These are phyloP conservation scores for Pichia nakasei DNA, from an alignment of 805 yeast genomes.

Conservation along the genomic window DNA sequence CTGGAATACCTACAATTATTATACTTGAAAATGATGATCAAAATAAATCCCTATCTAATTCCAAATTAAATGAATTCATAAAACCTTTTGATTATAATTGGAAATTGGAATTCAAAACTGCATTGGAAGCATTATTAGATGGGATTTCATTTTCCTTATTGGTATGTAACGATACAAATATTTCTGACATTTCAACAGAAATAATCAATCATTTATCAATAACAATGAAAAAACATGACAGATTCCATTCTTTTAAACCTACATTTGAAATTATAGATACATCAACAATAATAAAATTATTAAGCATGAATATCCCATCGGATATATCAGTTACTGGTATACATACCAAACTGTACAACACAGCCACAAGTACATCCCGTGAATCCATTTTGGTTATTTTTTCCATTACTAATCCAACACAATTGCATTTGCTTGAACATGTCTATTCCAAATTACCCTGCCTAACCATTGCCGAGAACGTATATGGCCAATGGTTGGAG, in stretches of 20 bases:
- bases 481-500: not conserved
- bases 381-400: not conserved
- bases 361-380: not conserved
- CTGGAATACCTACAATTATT: slow-evolving; percentile 13
- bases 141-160: slow-evolving; percentile 2
- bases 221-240: not conserved
- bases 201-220: not conserved
- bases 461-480: not conserved
- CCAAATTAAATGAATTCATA: not conserved
- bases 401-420: not conserved
- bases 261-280: not conserved
- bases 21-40: not conserved
- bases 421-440: not conserved
- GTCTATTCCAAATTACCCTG: not conserved
- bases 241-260: not conserved
- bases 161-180: not conserved
- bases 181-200: not conserved
- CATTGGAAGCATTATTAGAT: slow-evolving; percentile 3
- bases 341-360: not conserved
- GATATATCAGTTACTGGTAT: not conserved
- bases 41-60: not conserved
- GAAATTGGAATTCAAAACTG: slow-evolving; percentile 1
- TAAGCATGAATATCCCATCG: not conserved
- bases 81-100: slow-evolving; percentile 3
- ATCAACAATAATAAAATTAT: not conserved